These are phyloP conservation scores for Wickerhamiella pararugosa DNA, from an alignment of 1,139 yeast genomes.

Conservation along the genomic window DNA sequence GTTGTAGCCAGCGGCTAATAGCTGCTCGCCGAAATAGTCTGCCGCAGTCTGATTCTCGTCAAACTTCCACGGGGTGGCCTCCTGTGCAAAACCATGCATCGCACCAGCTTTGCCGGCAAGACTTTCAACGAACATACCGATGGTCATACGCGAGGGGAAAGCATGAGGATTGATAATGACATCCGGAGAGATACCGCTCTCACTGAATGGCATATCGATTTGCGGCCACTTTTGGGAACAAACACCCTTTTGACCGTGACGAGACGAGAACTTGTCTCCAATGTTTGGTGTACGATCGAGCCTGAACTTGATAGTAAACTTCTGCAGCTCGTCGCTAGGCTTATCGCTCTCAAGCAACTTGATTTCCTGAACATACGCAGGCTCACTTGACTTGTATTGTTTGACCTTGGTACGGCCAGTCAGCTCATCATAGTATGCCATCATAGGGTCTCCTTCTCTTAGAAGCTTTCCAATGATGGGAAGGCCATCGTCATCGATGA, in stretches of 20 bases:
- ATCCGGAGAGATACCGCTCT: slow-evolving; percentile 93
- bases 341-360: slow-evolving; percentile 77
- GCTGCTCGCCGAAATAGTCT: slow-evolving; percentile 91
- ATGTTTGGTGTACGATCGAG: slow-evolving; percentile 84
- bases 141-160: slow-evolving; percentile 99
- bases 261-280: slow-evolving; percentile 95
- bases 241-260: slow-evolving; percentile 99
- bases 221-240: slow-evolving; percentile 98
- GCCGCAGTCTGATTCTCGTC: slow-evolving; percentile 91
- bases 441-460: slow-evolving; percentile 92
- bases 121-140: slow-evolving; percentile 98
- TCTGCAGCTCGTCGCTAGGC: slow-evolving; percentile 68
- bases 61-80: slow-evolving; percentile 93
- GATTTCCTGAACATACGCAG: slow-evolving; percentile 92
- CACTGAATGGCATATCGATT: slow-evolving; percentile 92
- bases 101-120: slow-evolving; percentile 98
- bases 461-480: slow-evolving; percentile 80
- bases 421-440: slow-evolving; percentile 85
- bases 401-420: slow-evolving; percentile 82
- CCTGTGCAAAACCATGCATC: slow-evolving; percentile 93
- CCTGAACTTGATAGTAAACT: slow-evolving; percentile 76
- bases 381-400: slow-evolving; percentile 86
- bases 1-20: slow-evolving; percentile 76
- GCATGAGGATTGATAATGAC: slow-evolving; percentile 97
- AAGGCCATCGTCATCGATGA: slow-evolving; percentile 82